Evolutionary conservation across 306 rosid genomes (phyloP).

Genomic region (Cicer cuneatum): DNA sequence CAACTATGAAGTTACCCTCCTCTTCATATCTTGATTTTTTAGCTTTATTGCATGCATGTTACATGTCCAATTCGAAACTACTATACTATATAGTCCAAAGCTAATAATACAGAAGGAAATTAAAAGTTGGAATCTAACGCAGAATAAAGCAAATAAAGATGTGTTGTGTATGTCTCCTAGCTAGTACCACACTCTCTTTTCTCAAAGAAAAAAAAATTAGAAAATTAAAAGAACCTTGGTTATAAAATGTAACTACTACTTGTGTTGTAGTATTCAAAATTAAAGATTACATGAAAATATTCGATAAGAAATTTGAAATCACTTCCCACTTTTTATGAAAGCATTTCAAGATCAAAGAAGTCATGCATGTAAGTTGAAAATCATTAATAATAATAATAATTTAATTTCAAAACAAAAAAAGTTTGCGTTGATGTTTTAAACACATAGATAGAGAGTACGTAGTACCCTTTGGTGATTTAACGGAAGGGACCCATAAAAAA

Average conservation of each 20-base stretch:
- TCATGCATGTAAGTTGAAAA: not conserved
- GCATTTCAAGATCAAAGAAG: no score
- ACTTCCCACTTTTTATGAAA: conserved; percentile 48
- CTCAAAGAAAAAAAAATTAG: conserved; percentile 18
- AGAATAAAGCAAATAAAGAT: conserved; percentile 80
- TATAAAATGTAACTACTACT: conserved; percentile 28
- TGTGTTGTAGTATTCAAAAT: conserved; percentile 41
- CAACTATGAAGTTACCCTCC: conserved; percentile 60
- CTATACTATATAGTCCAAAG: not conserved
- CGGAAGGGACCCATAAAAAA: conserved; percentile 49
- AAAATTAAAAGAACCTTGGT: conserved; percentile 29
- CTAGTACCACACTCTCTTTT: conserved; percentile 41
- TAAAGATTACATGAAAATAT: conserved; percentile 41
- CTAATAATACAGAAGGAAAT: conserved; percentile 44
- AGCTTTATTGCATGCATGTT: conserved; percentile 66
- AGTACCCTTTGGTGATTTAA: conserved; percentile 26
- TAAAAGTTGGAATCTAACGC: conserved; percentile 65
- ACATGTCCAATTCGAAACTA: conserved; percentile 3
- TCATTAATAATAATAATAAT: not conserved
- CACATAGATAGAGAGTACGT: not conserved
- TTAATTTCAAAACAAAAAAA: conserved; percentile 13
- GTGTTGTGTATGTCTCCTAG: conserved; percentile 51
- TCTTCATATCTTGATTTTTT: conserved; percentile 42
- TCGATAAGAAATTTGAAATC: conserved; percentile 40
- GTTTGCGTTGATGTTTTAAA: conserved; percentile 30